phyloP scores from a whole-genome alignment of 2,329 filamentous ascomycete species.

The Thielaviopsis punctulata region DNA sequence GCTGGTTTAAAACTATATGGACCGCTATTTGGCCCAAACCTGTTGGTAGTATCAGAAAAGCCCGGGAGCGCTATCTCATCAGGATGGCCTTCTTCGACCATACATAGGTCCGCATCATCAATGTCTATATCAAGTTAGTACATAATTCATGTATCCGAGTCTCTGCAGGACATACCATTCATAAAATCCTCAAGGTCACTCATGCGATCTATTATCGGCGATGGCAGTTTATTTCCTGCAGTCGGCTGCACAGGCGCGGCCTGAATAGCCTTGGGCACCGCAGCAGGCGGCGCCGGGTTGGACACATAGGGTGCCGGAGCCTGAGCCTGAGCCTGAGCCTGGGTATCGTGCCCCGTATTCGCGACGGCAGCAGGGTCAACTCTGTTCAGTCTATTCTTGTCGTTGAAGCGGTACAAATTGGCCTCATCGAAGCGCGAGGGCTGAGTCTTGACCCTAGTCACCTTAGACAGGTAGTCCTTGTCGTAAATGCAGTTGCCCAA shows the following conservation, averaged over 20 bases:
- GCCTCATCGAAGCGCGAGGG: conserved; percentile 56
- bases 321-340: neutral
- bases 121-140: conserved; percentile 33
- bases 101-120: conserved; percentile 61
- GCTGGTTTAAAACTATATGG: conserved; percentile 12
- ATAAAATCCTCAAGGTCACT: conserved; percentile 15
- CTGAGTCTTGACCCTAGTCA: conserved; percentile 73
- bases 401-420: conserved; percentile 66
- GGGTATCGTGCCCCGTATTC: neutral
- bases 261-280: neutral
- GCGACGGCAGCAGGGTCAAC: neutral
- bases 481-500: conserved; percentile 98
- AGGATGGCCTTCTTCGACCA: conserved; percentile 51
- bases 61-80: conserved; percentile 51
- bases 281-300: conserved; percentile 4
- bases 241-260: conserved; percentile 16
- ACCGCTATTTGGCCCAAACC: neutral
- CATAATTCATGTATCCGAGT: neutral
- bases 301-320: neutral
- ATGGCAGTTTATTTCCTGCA: conserved; percentile 17
- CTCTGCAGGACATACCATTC: conserved; percentile 13
- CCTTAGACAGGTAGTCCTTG: conserved; percentile 77
- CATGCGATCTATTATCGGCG: conserved; percentile 9
- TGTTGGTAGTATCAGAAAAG: neutral
- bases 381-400: conserved; percentile 20